phyloP scores from a whole-genome alignment of 768 basidiomycete genomes.

The Naganishia randhawae region DNA sequence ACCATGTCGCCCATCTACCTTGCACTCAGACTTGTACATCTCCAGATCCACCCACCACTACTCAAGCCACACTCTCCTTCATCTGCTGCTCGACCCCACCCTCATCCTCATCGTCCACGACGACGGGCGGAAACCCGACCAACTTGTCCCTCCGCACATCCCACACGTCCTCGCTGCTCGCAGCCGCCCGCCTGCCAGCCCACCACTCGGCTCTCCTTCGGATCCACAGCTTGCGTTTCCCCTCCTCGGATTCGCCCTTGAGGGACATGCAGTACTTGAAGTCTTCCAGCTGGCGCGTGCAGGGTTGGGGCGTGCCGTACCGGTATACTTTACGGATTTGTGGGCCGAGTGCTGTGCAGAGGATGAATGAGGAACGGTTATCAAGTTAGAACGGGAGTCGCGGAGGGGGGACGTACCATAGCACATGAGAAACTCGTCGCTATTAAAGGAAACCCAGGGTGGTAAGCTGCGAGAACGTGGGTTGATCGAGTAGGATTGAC shows the following conservation, averaged over 20 bases:
- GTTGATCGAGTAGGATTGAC: background rate
- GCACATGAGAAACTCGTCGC: slow-evolving; percentile 52
- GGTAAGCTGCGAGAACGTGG: background rate
- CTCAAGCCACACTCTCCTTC: slow-evolving; percentile 3
- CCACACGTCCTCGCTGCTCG: slow-evolving; percentile 95
- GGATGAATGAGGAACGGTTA: background rate
- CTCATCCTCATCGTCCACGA: background rate
- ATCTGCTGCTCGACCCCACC: background rate
- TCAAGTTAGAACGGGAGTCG: background rate
- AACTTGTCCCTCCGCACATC: slow-evolving; percentile 58
- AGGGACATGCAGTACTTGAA: slow-evolving; percentile 91
- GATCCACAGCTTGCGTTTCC: slow-evolving; percentile 78
- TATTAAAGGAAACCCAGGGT: slow-evolving; percentile 62
- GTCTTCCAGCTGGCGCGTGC: slow-evolving; percentile 74
- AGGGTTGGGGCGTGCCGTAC: slow-evolving; percentile 69
- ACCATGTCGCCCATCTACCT: no score
- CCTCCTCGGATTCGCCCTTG: slow-evolving; percentile 72
- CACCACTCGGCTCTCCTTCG: slow-evolving; percentile 87
- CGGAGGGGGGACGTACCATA: slow-evolving; percentile 45
- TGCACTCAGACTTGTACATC: no score
- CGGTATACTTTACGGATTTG: slow-evolving; percentile 85
- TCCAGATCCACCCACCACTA: background rate
- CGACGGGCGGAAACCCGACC: slow-evolving; percentile 11
- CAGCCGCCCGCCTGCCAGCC: slow-evolving; percentile 68
- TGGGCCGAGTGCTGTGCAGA: slow-evolving; percentile 62